Conservation (phyloP, 345 rosid species). For the Dimocarpus longan region DNA sequence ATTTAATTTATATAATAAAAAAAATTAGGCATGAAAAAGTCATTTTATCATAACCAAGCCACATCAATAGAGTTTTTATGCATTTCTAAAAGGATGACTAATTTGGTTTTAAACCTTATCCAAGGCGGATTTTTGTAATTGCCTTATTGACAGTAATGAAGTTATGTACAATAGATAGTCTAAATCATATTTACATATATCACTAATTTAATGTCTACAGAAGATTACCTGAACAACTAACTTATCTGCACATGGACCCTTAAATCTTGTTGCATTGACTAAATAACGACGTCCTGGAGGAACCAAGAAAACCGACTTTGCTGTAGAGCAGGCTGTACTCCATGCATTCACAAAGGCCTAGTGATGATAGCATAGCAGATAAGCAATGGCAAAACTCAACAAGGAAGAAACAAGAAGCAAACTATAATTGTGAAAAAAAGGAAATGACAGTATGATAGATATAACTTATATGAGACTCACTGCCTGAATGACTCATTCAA, state of each 20-base stretch:
- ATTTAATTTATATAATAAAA: too few species aligned
- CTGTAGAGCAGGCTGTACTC: conserved; percentile 69
- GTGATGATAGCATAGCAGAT: conserved; percentile 17
- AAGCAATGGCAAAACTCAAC: not conserved
- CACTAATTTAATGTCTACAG: not conserved
- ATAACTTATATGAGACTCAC: not conserved
- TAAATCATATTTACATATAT: not conserved
- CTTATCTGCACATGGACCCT: conserved; percentile 80
- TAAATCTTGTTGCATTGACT: conserved; percentile 82
- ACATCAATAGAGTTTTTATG: not conserved
- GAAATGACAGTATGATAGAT: not conserved
- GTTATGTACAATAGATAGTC: not conserved
- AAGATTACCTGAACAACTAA: conserved; percentile 72
- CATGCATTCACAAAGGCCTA: conserved; percentile 84
- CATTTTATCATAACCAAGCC: not conserved
- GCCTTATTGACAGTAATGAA: not conserved
- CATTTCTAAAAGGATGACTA: not conserved
- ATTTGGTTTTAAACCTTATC: not conserved
- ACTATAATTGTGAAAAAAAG: not conserved
- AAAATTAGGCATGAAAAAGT: not conserved
- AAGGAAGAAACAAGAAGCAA: conserved; percentile 2
- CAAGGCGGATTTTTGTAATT: not conserved
- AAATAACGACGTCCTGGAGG: conserved; percentile 69
- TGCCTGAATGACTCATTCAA: not conserved
- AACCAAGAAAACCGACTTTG: conserved; percentile 70